phyloP scores from a whole-genome alignment of 75 land plant species.

The Sequoia sempervirens region DNA sequence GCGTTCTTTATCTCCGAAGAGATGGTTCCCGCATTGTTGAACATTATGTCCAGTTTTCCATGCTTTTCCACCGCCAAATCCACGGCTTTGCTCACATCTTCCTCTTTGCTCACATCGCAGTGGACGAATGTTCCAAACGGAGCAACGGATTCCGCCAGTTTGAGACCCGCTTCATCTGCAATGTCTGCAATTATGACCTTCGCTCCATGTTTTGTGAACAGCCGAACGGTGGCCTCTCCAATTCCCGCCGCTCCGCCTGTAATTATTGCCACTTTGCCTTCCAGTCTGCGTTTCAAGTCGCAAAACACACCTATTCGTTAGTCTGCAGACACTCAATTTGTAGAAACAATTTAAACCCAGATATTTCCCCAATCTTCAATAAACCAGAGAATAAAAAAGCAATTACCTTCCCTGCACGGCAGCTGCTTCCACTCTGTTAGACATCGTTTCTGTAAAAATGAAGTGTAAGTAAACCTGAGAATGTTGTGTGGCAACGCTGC shows the following conservation, averaged over 20 bases:
- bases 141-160: constrained; percentile 5
- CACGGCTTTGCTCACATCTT: constrained; percentile 27
- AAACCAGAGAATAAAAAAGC: too few relatives aligned
- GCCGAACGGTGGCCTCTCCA: constrained; percentile 51
- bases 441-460: too few relatives aligned
- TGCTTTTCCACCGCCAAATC: constrained; percentile 19
- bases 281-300: constrained; percentile 16
- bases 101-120: constrained; percentile 42
- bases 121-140: constrained; percentile 18
- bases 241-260: constrained; percentile 65
- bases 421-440: too few relatives aligned
- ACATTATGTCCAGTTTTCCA: constrained; percentile 25
- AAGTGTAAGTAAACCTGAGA: too few relatives aligned
- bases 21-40: constrained; percentile 22
- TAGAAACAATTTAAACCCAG: too few relatives aligned
- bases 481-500: too few relatives aligned
- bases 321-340: too few relatives aligned
- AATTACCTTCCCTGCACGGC: too few relatives aligned
- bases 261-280: constrained; percentile 51
- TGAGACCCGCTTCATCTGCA: constrained; percentile 20
- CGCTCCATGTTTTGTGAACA: constrained; percentile 56
- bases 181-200: constrained; percentile 40
- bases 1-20: neutral
- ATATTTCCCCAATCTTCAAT: too few relatives aligned
- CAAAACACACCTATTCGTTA: too few relatives aligned